Base-by-base conservation (phyloP, 306 rosid species). In the Glycine soja region DNA sequence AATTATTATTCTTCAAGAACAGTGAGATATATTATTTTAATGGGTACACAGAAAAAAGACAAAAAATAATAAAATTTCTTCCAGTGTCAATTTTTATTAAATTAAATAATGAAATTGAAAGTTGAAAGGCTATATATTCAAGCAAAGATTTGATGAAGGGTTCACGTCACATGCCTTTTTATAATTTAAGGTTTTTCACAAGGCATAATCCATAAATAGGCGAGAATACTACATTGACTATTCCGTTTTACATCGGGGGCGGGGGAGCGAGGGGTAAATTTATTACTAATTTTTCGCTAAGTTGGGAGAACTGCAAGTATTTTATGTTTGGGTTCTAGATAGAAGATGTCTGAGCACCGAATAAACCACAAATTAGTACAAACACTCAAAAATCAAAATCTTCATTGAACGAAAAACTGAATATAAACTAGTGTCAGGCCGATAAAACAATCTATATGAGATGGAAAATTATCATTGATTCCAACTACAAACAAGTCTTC, bases 381-480 rank as follows among this genome's bases (percentile, higher is more conserved):
- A 69, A 63, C 64, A 53, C 69, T 80, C 51, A 57, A 38, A 34
- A 72, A 58, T 85, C 64, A 72, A 77, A 80, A 57, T 76, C 42
- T 63, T 46, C 76, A 80, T 36, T 42, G 32, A 75, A 85, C 36
- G 16, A 69, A 65, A 57, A 46, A 66, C 32, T 0, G 32, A 81
- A 15, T 7, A 66, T 61, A 59, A 19, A 72, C 16, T 57, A 69
- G 42, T 45, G 19, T 53, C 70, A 18, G 13, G 19, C 32, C 24
- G 46, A 70, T 70, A 42, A 86, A 83, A 80, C 83, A 83, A 83
- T 48, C 5, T 62, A 7, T 36, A 36, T 7, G 51, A 12, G 30
- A 40, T 5, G 70, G 73, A 11, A 43, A 72, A 30, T 71, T 70
- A 48, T 65, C 53, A 53, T 42, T 10, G 40, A 76, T 52, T 75